Percentiles rank a stretch among this genome's conserved stretches.
These are phyloP conservation scores for Tremellales sp. DNA, from an alignment of 1,284 basidiomycete genomes.

Conservation along the genomic window DNA sequence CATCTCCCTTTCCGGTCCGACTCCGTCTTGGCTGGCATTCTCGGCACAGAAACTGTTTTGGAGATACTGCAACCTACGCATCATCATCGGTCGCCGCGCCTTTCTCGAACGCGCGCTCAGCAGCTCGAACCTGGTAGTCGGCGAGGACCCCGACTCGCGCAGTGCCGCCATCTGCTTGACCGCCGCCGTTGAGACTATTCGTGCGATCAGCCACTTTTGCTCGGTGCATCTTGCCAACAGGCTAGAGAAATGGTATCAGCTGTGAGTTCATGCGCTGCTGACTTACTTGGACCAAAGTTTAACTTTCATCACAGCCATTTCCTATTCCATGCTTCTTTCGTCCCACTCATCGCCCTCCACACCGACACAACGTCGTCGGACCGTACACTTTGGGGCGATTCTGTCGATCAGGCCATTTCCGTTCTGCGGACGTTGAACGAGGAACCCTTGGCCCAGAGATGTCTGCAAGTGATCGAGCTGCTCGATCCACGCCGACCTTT, in stretches of 20 bases:
- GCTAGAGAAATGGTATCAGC: slow-evolving; percentile 23
- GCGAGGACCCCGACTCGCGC: slow-evolving; percentile 6
- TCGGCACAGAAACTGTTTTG: slow-evolving; percentile 24
- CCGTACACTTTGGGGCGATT: slow-evolving; percentile 7
- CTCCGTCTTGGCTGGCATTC: slow-evolving; percentile 19
- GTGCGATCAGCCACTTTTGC: slow-evolving; percentile 20
- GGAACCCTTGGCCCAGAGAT: background rate
- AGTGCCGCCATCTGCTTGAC: slow-evolving; percentile 12
- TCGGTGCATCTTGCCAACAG: slow-evolving; percentile 6
- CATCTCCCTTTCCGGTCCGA: background rate
- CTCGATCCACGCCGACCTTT: background rate
- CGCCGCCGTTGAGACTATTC: slow-evolving; percentile 16
- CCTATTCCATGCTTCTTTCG: slow-evolving; percentile 24
- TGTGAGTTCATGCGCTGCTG: slow-evolving; percentile 12
- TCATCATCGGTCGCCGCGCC: slow-evolving; percentile 17
- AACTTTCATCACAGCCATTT: slow-evolving; percentile 16
- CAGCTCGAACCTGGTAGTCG: background rate
- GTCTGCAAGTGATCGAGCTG: background rate
- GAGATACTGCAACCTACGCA: slow-evolving; percentile 23
- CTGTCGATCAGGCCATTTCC: slow-evolving; percentile 7
- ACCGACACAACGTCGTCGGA: slow-evolving; percentile 11
- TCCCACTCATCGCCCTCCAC: slow-evolving; percentile 22
- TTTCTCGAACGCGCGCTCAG: slow-evolving; percentile 21
- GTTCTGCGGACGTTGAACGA: background rate
- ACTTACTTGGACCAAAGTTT: background rate